Conservation (phyloP, 2,329 filamentous ascomycete species). For the Cadophora sp. region DNA sequence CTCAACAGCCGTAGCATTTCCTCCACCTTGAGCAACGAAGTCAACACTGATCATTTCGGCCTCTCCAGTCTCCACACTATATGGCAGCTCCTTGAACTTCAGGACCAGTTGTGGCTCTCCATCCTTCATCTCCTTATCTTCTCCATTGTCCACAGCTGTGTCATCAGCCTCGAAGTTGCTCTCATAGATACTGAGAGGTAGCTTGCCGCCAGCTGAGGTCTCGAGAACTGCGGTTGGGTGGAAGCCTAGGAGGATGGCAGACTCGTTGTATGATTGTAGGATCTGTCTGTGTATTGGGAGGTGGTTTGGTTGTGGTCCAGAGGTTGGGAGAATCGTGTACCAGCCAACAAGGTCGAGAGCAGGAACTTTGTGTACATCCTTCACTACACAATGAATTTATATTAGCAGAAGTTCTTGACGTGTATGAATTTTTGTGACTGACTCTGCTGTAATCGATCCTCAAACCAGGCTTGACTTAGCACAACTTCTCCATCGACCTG, state of each 20-base stretch:
- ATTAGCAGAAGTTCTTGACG: slow-evolving; percentile 13
- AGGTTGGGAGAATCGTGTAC: slow-evolving; percentile 79
- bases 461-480: slow-evolving; percentile 76
- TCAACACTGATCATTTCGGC: slow-evolving; percentile 98
- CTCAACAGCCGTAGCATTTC: slow-evolving; percentile 73
- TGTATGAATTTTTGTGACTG: slow-evolving; percentile 46
- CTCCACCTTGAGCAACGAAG: slow-evolving; percentile 85
- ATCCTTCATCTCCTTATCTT: slow-evolving; percentile 78
- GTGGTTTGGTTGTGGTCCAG: slow-evolving; percentile 71
- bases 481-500: slow-evolving; percentile 61
- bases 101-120: slow-evolving; percentile 62
- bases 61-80: slow-evolving; percentile 90
- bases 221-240: slow-evolving; percentile 68
- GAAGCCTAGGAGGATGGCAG: slow-evolving; percentile 84
- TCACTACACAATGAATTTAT: slow-evolving; percentile 62
- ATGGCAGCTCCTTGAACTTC: slow-evolving; percentile 83
- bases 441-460: slow-evolving; percentile 84
- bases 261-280: slow-evolving; percentile 78
- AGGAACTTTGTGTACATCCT: slow-evolving; percentile 84
- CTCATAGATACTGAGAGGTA: slow-evolving; percentile 93
- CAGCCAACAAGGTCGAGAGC: slow-evolving; percentile 88
- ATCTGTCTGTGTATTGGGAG: slow-evolving; percentile 82
- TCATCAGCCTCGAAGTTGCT: slow-evolving; percentile 78
- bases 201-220: slow-evolving; percentile 72
- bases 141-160: slow-evolving; percentile 55